Evolutionary conservation across 805 yeast genomes (phyloP).

Genomic region (Alloascoidea hylecoeti): DNA sequence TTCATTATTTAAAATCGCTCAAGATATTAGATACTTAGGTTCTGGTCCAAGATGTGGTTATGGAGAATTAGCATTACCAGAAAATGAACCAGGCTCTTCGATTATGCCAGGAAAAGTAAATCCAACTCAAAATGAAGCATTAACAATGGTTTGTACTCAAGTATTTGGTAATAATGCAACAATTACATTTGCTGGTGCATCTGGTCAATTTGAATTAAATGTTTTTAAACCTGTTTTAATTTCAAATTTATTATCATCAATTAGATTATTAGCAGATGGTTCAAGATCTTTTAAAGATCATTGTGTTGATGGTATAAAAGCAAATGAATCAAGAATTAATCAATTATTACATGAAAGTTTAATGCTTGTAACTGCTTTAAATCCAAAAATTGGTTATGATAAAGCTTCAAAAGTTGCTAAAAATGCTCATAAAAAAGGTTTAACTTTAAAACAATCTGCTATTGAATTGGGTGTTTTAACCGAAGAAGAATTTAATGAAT

Average conservation of each 20-base stretch:
- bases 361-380: conserved; percentile 96
- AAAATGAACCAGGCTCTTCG: conserved; percentile 98
- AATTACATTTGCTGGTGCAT: conserved; percentile 94
- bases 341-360: conserved; percentile 86
- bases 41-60: conserved; percentile 99
- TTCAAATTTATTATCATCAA: conserved; percentile 74
- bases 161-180: conserved; percentile 94
- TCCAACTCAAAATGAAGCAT: conserved; percentile 98
- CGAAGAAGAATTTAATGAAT: conserved; percentile 80
- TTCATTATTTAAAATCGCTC: conserved; percentile 89
- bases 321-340: conserved; percentile 77
- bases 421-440: conserved; percentile 96
- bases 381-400: conserved; percentile 98
- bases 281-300: conserved; percentile 77
- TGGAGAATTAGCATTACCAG: conserved; percentile 90
- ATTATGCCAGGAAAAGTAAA: conserved; percentile 99
- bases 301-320: conserved; percentile 90
- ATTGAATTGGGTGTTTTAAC: conserved; percentile 78
- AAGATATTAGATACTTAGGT: conserved; percentile 95
- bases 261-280: conserved; percentile 85
- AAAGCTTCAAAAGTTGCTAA: conserved; percentile 96
- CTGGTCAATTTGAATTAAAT: conserved; percentile 96
- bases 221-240: conserved; percentile 96
- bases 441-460: conserved; percentile 90
- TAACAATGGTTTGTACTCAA: conserved; percentile 96